phyloP scores from a whole-genome alignment of 2,329 filamentous ascomycete species.

The Colletotrichum kahawae region DNA sequence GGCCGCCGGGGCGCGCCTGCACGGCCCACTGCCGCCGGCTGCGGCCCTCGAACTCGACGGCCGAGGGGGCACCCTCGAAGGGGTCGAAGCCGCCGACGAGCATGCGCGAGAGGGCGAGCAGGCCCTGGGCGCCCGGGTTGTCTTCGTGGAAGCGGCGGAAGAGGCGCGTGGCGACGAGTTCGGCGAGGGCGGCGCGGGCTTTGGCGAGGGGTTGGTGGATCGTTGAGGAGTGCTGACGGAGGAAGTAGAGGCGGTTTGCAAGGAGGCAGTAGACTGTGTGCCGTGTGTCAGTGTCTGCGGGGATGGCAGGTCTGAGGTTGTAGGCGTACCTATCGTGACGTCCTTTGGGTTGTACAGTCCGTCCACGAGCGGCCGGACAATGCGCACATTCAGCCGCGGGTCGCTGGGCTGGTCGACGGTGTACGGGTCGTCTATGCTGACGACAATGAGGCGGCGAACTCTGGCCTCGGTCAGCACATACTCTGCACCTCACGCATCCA shows the following conservation, averaged over 20 bases:
- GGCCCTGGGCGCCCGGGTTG: constrained; percentile 64
- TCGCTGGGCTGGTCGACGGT: constrained; percentile 67
- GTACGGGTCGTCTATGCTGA: constrained; percentile 44
- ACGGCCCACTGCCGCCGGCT: constrained; percentile 39
- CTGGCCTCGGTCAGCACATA: not conserved
- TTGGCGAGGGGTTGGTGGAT: constrained; percentile 74
- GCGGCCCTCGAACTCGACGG: constrained; percentile 47
- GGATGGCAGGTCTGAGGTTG: not conserved
- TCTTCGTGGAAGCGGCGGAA: constrained; percentile 73
- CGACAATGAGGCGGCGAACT: constrained; percentile 15
- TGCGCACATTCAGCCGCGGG: constrained; percentile 69
- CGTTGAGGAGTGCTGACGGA: constrained; percentile 68
- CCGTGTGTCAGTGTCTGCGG: not conserved
- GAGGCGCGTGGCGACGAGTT: constrained; percentile 70
- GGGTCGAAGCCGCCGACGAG: constrained; percentile 75
- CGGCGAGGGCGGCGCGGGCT: constrained; percentile 71
- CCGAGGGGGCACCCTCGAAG: constrained; percentile 70
- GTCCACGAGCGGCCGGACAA: constrained; percentile 73
- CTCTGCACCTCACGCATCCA: not conserved
- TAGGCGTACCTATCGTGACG: constrained; percentile 61
- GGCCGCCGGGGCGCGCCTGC: constrained; percentile 38
- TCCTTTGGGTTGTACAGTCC: constrained; percentile 69
- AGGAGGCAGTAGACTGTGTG: constrained; percentile 70
- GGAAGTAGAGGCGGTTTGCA: constrained; percentile 73
- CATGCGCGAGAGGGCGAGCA: constrained; percentile 70